Base-by-base conservation (phyloP, 257 asterid genomes). In the Solanum sparsipilum region DNA sequence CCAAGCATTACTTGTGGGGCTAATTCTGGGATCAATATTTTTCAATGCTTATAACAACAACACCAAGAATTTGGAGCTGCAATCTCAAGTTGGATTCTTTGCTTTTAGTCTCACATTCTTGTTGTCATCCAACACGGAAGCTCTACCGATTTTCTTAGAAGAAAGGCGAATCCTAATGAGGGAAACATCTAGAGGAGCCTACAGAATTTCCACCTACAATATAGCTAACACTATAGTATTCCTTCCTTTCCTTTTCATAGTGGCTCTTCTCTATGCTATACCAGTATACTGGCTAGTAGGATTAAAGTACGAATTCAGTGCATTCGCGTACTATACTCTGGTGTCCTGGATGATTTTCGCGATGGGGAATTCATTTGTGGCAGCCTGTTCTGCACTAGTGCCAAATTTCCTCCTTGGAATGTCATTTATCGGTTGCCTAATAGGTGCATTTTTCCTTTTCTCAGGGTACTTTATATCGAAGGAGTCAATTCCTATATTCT, bases 51-150 rank as follows among this genome's bases (percentile, higher is more conserved):
- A 92, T 38, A 88, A 86, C 9, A 88, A 85, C 10, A 48, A 87
- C 73, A 16, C 89, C 32, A 89, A 90, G 79, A 91, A 48, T 65
- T 83, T 87, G 89, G 89, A 91, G 89, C 52, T 92, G 88, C 97
- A 94, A 60, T 91, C 90, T 81, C 94, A 93, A 87, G 4, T 95
- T 31, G 99, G 98, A 5, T 94, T 96, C 93, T 94, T 96, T 4
- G 98, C 98, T 38, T 94, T 96, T 90, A 91, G 91, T 36, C 93
- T 96, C 18, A 92, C 97, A 7, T 94, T 95, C 89, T 86, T 96
- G 90, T 72, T 96, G 84, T 94, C 98, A 60, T 91, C 98, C 9
- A 93, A 98, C n/a, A 94, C 95, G 9, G 98, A 96, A 91, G 98
- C 98, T n/a, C 92, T 96, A 9, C 98, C 96, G 2, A 91, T 96